A percentile compares a stretch with the other conserved stretches of the same genome.
These are phyloP conservation scores for Gracilaria gracilis DNA, from an alignment of 23 red algal species.

Conservation along the genomic window DNA sequence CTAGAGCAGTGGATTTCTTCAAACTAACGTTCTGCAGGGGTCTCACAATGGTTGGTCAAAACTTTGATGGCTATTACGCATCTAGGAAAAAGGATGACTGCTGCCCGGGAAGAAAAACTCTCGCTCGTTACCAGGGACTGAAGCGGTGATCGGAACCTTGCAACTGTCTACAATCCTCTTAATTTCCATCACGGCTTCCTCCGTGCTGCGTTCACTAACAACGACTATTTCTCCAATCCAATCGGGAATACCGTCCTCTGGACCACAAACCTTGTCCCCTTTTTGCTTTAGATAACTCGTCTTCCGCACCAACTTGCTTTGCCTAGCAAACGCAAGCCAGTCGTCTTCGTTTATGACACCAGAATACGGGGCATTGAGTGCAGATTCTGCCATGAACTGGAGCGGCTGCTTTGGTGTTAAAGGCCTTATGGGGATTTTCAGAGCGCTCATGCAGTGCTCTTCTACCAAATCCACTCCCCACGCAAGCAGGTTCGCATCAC, in stretches of 20 bases:
- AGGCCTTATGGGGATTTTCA: constrained; percentile 91
- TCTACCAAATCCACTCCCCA: constrained; percentile 99
- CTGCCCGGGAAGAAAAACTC: constrained; percentile 56
- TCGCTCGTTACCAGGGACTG: not conserved
- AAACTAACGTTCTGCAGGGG: not conserved
- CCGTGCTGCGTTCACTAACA: constrained; percentile 17
- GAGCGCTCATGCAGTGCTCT: constrained; percentile 90
- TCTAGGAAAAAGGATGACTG: constrained; percentile 55
- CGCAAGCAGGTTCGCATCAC: constrained; percentile 82
- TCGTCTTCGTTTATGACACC: constrained; percentile 71
- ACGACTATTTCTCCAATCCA: constrained; percentile 92
- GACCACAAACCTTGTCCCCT: constrained; percentile 83
- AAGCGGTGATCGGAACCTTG: constrained; percentile 49
- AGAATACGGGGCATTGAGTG: constrained; percentile 91
- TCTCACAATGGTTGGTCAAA: not conserved
- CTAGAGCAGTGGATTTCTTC: too few relatives aligned
- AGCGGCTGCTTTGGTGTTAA: constrained; percentile 67
- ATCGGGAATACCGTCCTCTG: constrained; percentile 89
- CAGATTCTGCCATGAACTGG: constrained; percentile 82
- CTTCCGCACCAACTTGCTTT: constrained; percentile 50
- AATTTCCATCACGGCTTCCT: constrained; percentile 38
- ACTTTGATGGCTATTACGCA: not conserved
- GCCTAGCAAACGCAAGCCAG: constrained; percentile 79
- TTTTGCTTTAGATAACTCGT: constrained; percentile 76
- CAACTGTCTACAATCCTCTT: constrained; percentile 13